Percentiles rank a stretch among this genome's conserved stretches.
Evolutionary conservation across 768 basidiomycete species (phyloP).

Genomic region (Tricholoma hemisulphureum): DNA sequence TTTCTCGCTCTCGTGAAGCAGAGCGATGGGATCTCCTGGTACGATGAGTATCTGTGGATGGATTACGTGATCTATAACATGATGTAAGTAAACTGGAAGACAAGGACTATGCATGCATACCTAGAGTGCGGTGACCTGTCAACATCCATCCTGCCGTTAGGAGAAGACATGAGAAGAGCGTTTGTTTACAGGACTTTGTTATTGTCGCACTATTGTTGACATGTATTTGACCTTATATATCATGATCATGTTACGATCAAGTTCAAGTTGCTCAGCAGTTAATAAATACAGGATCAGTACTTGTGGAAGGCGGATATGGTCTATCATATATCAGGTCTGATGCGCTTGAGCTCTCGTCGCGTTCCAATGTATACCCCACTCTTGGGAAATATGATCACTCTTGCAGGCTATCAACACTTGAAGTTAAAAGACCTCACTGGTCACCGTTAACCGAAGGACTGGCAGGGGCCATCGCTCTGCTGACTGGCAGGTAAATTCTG

Average conservation of each 20-base stretch:
- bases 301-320: slow-evolving; percentile 69
- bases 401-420: too few relatives aligned
- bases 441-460: slow-evolving; percentile 66
- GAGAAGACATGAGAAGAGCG: slow-evolving; percentile 41
- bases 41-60: slow-evolving; percentile 73
- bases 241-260: too few relatives aligned
- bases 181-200: slow-evolving; percentile 8
- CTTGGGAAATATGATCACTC: too few relatives aligned
- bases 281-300: slow-evolving; percentile 77
- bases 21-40: slow-evolving; percentile 75
- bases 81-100: slow-evolving; percentile 2
- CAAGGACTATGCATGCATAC: slow-evolving; percentile 32
- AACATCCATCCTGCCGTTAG: slow-evolving; percentile 59
- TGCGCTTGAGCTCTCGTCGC: too few relatives aligned
- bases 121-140: slow-evolving; percentile 60
- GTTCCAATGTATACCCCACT: too few relatives aligned
- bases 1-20: slow-evolving; percentile 60
- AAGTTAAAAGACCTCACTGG: slow-evolving; percentile 66
- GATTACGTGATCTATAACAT: slow-evolving; percentile 58
- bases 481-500: slow-evolving; percentile 54
- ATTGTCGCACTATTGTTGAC: slow-evolving; percentile 1
- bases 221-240: slow-evolving; percentile 3
- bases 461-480: slow-evolving; percentile 61
- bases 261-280: slow-evolving; percentile 46
- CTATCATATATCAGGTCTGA: too few relatives aligned